phyloP scores from a whole-genome alignment of 495 filamentous ascomycete genomes.

The Talaromyces adpressus region DNA sequence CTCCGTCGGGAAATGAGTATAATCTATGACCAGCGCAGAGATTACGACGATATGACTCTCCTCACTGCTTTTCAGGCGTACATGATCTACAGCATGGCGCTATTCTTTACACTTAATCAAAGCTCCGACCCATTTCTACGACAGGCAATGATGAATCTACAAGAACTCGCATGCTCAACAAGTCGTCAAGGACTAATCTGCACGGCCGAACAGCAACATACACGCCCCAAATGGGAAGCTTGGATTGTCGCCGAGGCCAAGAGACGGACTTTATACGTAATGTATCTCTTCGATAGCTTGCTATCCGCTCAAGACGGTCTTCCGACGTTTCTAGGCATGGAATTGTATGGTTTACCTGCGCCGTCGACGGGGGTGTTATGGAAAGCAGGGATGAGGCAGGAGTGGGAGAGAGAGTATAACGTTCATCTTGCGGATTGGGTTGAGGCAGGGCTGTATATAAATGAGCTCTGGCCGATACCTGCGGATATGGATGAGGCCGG shows the following conservation, averaged over 20 bases:
- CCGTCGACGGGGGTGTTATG: conserved; percentile 29
- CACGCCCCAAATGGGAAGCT: conserved; percentile 39
- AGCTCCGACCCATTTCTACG: conserved; percentile 21
- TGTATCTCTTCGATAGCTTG: conserved; percentile 43
- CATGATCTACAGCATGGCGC: conserved; percentile 35
- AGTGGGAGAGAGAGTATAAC: conserved; percentile 38
- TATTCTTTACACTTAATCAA: conserved; percentile 31
- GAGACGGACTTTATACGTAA: conserved; percentile 36
- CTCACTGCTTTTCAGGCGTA: conserved; percentile 43
- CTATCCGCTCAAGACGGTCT: conserved; percentile 32
- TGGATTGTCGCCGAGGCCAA: conserved; percentile 43
- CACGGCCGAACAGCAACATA: conserved; percentile 25
- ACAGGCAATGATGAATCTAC: conserved; percentile 36
- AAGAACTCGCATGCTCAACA: conserved; percentile 33
- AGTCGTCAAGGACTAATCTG: conserved; percentile 34
- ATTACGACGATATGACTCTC: conserved; percentile 27
- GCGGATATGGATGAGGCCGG: conserved; percentile 17
- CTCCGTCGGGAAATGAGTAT: conserved; percentile 34
- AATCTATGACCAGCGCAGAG: conserved; percentile 21
- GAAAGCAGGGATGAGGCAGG: conserved; percentile 21
- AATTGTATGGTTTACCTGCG: conserved; percentile 32
- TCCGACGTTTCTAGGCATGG: conserved; percentile 37
- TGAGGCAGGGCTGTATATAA: conserved; percentile 27
- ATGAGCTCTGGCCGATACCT: conserved; percentile 38
- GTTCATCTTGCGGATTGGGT: conserved; percentile 32